phyloP scores from a whole-genome alignment of 2,329 filamentous ascomycete species.

The Mycocentrospora acerina region DNA sequence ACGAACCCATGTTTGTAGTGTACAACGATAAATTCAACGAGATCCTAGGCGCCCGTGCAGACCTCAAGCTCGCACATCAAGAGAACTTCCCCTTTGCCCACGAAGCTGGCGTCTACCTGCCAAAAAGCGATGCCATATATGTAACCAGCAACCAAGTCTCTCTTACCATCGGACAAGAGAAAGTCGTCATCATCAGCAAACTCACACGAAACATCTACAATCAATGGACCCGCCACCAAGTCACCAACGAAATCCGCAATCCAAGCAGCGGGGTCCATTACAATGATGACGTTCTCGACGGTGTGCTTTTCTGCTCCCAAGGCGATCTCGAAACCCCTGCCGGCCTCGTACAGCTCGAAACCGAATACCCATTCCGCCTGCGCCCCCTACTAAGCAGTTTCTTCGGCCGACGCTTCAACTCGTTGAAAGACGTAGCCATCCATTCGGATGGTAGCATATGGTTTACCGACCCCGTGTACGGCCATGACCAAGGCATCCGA shows the following conservation, averaged over 20 bases:
- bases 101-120: slow-evolving; percentile 46
- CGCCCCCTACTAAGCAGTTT: slow-evolving; percentile 42
- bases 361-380: slow-evolving; percentile 20
- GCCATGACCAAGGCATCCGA: slow-evolving; percentile 12
- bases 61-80: slow-evolving; percentile 1
- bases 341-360: slow-evolving; percentile 27
- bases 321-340: slow-evolving; percentile 21
- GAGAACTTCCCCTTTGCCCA: slow-evolving; percentile 46
- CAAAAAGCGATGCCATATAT: slow-evolving; percentile 30
- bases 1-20: slow-evolving; percentile 1
- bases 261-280: slow-evolving; percentile 25
- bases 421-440: slow-evolving; percentile 41
- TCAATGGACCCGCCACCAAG: slow-evolving; percentile 7
- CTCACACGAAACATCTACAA: slow-evolving; percentile 11
- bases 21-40: slow-evolving; percentile 5
- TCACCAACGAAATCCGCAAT: slow-evolving; percentile 7
- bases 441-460: slow-evolving; percentile 44
- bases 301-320: slow-evolving; percentile 25
- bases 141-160: slow-evolving; percentile 37
- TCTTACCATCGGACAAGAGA: slow-evolving; percentile 16
- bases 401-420: slow-evolving; percentile 45
- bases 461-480: slow-evolving; percentile 46
- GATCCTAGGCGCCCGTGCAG: slow-evolving; percentile 1
- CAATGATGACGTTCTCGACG: slow-evolving; percentile 18
- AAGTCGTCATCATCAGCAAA: slow-evolving; percentile 21